Evolutionary conservation across 176 grass and related monocot species (phyloP).

Genomic region (Urochloa ruziziensis): DNA sequence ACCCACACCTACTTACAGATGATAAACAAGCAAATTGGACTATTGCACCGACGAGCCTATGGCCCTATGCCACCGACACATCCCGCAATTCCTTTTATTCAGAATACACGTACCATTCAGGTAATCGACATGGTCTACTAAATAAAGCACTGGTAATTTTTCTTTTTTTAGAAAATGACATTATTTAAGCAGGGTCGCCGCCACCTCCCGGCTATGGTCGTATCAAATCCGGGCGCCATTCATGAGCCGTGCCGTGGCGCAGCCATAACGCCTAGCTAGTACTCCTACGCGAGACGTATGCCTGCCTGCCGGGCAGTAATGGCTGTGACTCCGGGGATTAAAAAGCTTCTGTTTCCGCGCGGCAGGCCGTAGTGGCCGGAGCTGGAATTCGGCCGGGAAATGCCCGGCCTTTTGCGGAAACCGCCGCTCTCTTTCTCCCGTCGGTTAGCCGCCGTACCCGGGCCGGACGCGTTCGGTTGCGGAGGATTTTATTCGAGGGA

Average conservation of each 20-base stretch:
- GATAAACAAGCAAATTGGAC: too few species aligned
- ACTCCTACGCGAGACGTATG: background rate
- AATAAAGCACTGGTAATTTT: too few species aligned
- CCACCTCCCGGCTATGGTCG: background rate
- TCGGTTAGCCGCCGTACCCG: background rate
- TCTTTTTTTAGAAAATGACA: too few species aligned
- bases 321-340: background rate
- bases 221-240: background rate
- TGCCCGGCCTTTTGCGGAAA: background rate
- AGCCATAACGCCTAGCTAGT: background rate
- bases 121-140: too few species aligned
- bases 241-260: background rate
- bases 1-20: too few species aligned
- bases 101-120: too few species aligned
- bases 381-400: background rate
- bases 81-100: too few species aligned
- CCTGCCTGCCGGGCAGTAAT: background rate
- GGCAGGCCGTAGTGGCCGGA: background rate
- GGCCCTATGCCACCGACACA: too few species aligned
- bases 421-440: background rate
- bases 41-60: too few species aligned
- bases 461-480: background rate
- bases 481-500: background rate
- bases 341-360: background rate
- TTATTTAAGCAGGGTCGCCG: background rate